phyloP scores from a whole-genome alignment of 1,139 yeast species.

The Scheffersomyces illinoinensis region DNA sequence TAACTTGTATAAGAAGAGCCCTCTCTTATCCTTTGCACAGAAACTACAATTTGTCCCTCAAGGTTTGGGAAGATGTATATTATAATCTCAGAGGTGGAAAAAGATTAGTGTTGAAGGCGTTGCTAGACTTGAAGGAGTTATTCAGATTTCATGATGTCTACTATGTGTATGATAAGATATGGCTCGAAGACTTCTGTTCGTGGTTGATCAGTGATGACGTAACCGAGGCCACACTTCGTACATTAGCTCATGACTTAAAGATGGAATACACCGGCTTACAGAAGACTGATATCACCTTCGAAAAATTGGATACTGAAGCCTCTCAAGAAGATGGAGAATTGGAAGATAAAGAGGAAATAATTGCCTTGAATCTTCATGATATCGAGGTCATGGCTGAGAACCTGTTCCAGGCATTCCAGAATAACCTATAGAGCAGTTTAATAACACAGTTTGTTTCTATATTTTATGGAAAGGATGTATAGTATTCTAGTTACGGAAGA shows the following conservation, averaged over 20 bases:
- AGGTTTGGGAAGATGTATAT: slow-evolving; percentile 79
- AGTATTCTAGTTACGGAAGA: slow-evolving; percentile 6
- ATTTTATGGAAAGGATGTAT: not conserved
- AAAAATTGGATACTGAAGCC: slow-evolving; percentile 28
- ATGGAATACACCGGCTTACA: slow-evolving; percentile 24
- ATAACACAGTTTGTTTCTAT: not conserved
- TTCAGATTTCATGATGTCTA: slow-evolving; percentile 86
- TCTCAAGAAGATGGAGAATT: slow-evolving; percentile 16
- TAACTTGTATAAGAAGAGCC: slow-evolving; percentile 70
- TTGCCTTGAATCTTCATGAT: slow-evolving; percentile 45
- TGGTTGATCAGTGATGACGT: slow-evolving; percentile 71
- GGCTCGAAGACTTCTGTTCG: slow-evolving; percentile 77
- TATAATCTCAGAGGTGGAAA: slow-evolving; percentile 68
- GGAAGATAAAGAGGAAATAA: slow-evolving; percentile 39
- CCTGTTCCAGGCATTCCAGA: slow-evolving; percentile 33
- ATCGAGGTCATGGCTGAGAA: slow-evolving; percentile 58
- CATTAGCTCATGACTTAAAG: slow-evolving; percentile 66
- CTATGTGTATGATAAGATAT: slow-evolving; percentile 78
- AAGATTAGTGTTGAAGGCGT: slow-evolving; percentile 56
- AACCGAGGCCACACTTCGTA: slow-evolving; percentile 50
- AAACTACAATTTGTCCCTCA: slow-evolving; percentile 56
- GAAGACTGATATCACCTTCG: slow-evolving; percentile 38
- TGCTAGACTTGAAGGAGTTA: slow-evolving; percentile 66
- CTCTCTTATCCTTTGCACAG: slow-evolving; percentile 80
- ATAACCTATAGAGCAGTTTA: slow-evolving; percentile 1